These are phyloP conservation scores for Moelleriella libera DNA, from an alignment of 2,329 filamentous ascomycete genomes.

Conservation along the genomic window DNA sequence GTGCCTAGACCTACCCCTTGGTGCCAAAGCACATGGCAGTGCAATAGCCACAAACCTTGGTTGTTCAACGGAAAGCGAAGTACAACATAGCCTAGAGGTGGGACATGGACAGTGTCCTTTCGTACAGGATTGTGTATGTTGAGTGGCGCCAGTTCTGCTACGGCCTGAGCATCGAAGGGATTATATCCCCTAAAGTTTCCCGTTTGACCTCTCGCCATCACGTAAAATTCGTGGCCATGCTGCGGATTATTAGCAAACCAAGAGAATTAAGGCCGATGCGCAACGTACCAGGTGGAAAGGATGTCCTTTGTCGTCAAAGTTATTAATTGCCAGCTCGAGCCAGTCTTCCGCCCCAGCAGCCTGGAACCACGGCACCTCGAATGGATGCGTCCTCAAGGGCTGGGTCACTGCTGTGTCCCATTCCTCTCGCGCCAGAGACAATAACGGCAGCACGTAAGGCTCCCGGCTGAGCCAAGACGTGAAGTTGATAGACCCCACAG, in stretches of 20 bases:
- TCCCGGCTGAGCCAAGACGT: slow-evolving; percentile 1
- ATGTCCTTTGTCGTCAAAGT: slow-evolving; percentile 32
- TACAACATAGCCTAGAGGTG: slow-evolving; percentile 18
- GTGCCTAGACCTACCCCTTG: slow-evolving; percentile 18
- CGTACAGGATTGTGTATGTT: slow-evolving; percentile 12
- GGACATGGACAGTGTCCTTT: slow-evolving; percentile 18
- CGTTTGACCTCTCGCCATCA: slow-evolving; percentile 4
- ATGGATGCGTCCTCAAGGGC: slow-evolving; percentile 4
- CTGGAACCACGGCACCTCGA: slow-evolving; percentile 7
- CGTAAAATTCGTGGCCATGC: slow-evolving; percentile 9
- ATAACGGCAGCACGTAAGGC: slow-evolving; percentile 5
- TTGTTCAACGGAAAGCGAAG: slow-evolving; percentile 20
- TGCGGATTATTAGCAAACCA: neutral
- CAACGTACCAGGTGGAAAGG: slow-evolving; percentile 29
- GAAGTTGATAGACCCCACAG: slow-evolving; percentile 10
- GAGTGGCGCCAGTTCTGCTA: neutral
- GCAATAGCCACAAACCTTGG: slow-evolving; percentile 21
- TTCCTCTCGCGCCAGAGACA: slow-evolving; percentile 4
- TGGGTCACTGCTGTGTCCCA: slow-evolving; percentile 7
- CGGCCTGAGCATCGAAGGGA: slow-evolving; percentile 4
- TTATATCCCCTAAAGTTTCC: slow-evolving; percentile 6
- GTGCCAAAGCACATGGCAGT: slow-evolving; percentile 23
- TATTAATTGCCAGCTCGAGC: slow-evolving; percentile 34
- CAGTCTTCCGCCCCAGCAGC: slow-evolving; percentile 15
- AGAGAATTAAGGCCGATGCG: neutral